A percentile compares a stretch with the other conserved stretches of the same genome.
Conservation (phyloP, 352 stramenopile species). For the Phytopythium chamaehyphon region DNA sequence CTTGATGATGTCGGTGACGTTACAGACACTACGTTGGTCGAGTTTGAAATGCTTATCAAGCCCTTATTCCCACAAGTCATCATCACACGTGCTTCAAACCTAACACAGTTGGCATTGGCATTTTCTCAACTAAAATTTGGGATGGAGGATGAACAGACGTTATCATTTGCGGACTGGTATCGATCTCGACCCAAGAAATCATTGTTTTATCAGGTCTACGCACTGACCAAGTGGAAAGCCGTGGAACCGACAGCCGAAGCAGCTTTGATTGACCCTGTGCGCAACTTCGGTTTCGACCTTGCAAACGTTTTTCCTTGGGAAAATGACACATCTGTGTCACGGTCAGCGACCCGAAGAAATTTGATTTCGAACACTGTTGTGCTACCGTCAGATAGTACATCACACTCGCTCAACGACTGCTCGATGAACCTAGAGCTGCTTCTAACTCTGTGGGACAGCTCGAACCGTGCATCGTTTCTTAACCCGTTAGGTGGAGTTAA, state of each 20-base stretch:
- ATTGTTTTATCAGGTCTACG: slow-evolving; percentile 40
- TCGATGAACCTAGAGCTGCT: slow-evolving; percentile 24
- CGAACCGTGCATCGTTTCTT: slow-evolving; percentile 32
- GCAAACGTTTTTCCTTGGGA: slow-evolving; percentile 29
- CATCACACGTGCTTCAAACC: slow-evolving; percentile 28
- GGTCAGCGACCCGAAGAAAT: slow-evolving; percentile 18
- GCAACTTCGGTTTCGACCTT: slow-evolving; percentile 42
- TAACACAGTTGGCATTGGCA: slow-evolving; percentile 30
- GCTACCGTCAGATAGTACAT: slow-evolving; percentile 1
- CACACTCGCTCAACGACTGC: slow-evolving; percentile 19
- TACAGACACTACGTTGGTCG: slow-evolving; percentile 11
- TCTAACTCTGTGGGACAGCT: slow-evolving; percentile 34
- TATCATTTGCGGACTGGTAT: slow-evolving; percentile 38
- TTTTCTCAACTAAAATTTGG: slow-evolving; percentile 31
- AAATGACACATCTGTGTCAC: slow-evolving; percentile 12
- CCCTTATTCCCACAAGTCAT: slow-evolving; percentile 14
- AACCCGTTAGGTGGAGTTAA: slow-evolving; percentile 16
- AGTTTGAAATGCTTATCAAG: slow-evolving; percentile 32
- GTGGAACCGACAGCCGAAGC: slow-evolving; percentile 2
- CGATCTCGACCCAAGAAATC: slow-evolving; percentile 27
- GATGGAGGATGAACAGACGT: slow-evolving; percentile 22
- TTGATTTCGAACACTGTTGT: slow-evolving; percentile 34
- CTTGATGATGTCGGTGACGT: slow-evolving; percentile 37
- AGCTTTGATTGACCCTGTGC: slow-evolving; percentile 20
- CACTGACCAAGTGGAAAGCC: slow-evolving; percentile 33